Conservation (phyloP, 2,329 filamentous ascomycete species). For the Curvularia sp. region DNA sequence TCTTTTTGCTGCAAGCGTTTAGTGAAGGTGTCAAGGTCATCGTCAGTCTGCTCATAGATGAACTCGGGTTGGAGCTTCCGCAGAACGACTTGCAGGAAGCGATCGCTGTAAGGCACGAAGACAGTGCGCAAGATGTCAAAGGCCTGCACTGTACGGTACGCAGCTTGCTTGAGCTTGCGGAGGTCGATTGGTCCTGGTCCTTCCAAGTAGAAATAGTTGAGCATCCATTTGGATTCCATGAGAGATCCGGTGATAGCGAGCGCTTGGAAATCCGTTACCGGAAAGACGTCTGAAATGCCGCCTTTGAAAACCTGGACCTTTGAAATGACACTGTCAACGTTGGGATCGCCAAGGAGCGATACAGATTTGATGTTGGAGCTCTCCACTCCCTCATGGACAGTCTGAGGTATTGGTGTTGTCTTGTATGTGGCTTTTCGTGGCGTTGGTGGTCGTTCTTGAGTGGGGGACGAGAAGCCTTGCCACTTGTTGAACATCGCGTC, state of each 20-base stretch:
- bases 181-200: constrained; percentile 42
- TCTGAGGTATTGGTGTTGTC: constrained; percentile 31
- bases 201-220: constrained; percentile 48
- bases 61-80: constrained; percentile 44
- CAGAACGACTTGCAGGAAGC: constrained; percentile 46
- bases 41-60: constrained; percentile 40
- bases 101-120: constrained; percentile 45
- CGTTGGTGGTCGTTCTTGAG: constrained; percentile 17
- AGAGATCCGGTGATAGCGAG: constrained; percentile 46
- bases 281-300: constrained; percentile 45
- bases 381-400: constrained; percentile 38
- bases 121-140: constrained; percentile 48
- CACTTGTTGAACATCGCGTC: constrained; percentile 39
- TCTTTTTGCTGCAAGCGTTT: constrained; percentile 39
- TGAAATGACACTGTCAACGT: constrained; percentile 46
- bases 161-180: constrained; percentile 42
- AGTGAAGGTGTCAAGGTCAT: constrained; percentile 41
- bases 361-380: constrained; percentile 30
- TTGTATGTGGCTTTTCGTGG: constrained; percentile 24
- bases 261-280: constrained; percentile 46
- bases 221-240: constrained; percentile 47
- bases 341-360: constrained; percentile 44
- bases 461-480: constrained; percentile 29
- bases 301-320: constrained; percentile 48
- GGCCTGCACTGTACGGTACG: constrained; percentile 42